Percentiles rank a stretch among this genome's conserved stretches.
These are phyloP conservation scores for Diaporthe citri DNA, from an alignment of 2,329 filamentous ascomycete genomes.

Conservation along the genomic window DNA sequence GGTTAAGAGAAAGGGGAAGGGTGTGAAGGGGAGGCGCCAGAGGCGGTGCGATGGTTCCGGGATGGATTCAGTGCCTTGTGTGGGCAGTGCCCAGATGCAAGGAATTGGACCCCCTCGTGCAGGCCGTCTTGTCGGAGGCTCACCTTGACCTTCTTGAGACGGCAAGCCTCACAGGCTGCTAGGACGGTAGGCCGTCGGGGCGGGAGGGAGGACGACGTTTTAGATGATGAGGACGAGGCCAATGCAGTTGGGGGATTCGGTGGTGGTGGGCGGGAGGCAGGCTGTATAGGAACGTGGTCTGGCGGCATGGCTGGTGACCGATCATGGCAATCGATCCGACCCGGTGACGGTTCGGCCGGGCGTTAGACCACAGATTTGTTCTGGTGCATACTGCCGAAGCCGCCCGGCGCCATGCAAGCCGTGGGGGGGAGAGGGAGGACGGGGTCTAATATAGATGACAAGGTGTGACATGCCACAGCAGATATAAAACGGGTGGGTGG, in stretches of 20 bases:
- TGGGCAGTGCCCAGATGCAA: neutral
- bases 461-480: neutral
- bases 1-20: neutral
- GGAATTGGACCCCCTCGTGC: too few species aligned
- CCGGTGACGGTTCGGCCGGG: neutral
- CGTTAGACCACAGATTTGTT: neutral
- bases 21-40: neutral
- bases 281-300: neutral
- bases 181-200: neutral
- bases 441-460: neutral
- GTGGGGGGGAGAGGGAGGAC: neutral
- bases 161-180: slow-evolving; percentile 7
- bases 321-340: neutral
- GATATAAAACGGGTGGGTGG: neutral
- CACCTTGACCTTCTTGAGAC: slow-evolving; percentile 13
- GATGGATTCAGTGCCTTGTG: neutral
- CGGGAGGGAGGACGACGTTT: neutral
- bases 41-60: neutral
- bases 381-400: neutral
- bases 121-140: neutral
- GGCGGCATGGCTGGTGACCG: slow-evolving; percentile 7
- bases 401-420: neutral
- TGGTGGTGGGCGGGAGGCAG: neutral
- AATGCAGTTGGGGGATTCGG: neutral
- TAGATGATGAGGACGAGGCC: neutral